These are phyloP conservation scores for Ogataea zsoltii DNA, from an alignment of 805 yeast species.

Conservation along the genomic window DNA sequence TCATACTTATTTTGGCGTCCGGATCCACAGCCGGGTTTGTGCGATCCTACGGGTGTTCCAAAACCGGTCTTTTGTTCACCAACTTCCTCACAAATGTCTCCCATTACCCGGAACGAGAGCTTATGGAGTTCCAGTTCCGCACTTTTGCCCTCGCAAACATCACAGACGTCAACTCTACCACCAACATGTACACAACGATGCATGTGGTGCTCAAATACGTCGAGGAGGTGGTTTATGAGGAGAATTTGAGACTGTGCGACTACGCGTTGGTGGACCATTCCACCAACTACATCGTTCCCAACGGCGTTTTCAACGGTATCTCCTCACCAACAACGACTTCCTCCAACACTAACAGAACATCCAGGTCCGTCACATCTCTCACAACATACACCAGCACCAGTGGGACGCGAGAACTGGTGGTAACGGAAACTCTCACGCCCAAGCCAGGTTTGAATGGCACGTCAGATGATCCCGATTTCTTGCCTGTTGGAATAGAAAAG, in stretches of 20 bases:
- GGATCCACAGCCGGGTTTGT: conserved; percentile 18
- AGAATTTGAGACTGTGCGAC: conserved; percentile 45
- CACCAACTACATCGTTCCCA: conserved; percentile 12
- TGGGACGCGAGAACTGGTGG: too few relatives aligned
- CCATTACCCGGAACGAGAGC: conserved; percentile 13
- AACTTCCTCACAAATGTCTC: conserved; percentile 24
- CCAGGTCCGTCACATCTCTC: too few relatives aligned
- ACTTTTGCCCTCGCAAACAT: conserved; percentile 29
- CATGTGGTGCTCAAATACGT: conserved; percentile 45
- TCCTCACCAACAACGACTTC: neutral
- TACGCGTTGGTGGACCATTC: conserved; percentile 23
- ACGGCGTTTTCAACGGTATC: conserved; percentile 18
- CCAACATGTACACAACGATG: conserved; percentile 50
- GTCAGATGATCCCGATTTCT: too few relatives aligned
- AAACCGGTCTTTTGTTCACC: conserved; percentile 7
- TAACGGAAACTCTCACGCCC: too few relatives aligned
- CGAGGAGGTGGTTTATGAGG: conserved; percentile 42
- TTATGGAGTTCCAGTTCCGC: conserved; percentile 18
- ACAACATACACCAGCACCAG: too few relatives aligned
- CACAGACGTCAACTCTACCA: conserved; percentile 43
- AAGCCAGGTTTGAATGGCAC: too few relatives aligned
- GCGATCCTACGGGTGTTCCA: conserved; percentile 12
- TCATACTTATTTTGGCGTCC: neutral
- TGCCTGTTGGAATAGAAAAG: too few relatives aligned
- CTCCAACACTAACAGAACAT: too few relatives aligned